Conservation (phyloP, 352 stramenopile species). For the Pythium biforme region DNA sequence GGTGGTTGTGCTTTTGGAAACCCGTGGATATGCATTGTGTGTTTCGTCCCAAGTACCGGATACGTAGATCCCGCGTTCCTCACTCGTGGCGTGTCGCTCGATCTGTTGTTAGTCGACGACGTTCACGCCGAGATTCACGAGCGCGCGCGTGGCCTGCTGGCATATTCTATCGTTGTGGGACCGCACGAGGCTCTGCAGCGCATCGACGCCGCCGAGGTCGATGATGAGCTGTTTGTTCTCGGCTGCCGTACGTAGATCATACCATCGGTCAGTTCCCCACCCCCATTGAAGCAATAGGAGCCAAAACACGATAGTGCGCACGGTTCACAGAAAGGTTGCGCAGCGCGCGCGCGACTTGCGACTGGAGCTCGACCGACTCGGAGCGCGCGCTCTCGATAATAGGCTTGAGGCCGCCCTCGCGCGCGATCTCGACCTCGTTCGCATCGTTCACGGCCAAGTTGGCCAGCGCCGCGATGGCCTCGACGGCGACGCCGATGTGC, state of each 20-base stretch:
- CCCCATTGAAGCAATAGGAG: neutral
- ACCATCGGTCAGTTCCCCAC: neutral
- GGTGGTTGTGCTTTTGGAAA: neutral
- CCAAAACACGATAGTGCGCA: too few relatives aligned
- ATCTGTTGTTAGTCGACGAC: constrained; percentile 50
- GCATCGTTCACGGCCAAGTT: constrained; percentile 94
- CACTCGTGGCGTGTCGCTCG: neutral
- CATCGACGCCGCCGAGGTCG: constrained; percentile 75
- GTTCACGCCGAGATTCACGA: constrained; percentile 88
- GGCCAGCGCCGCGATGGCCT: constrained; percentile 92
- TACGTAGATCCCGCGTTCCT: neutral
- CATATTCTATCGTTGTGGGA: constrained; percentile 88
- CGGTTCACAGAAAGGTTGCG: constrained; percentile 93
- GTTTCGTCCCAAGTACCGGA: neutral
- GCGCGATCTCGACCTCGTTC: constrained; percentile 92
- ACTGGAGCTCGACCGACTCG: constrained; percentile 84
- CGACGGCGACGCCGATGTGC: constrained; percentile 84
- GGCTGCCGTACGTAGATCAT: constrained; percentile 28
- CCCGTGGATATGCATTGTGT: neutral
- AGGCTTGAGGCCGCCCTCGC: constrained; percentile 83
- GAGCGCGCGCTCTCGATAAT: constrained; percentile 87
- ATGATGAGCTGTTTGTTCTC: constrained; percentile 91
- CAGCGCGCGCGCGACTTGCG: constrained; percentile 87
- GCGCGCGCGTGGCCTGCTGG: constrained; percentile 83
- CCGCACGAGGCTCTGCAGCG: constrained; percentile 73